Conservation (phyloP, 306 rosid genomes). For the Heteromeles arbutifolia region DNA sequence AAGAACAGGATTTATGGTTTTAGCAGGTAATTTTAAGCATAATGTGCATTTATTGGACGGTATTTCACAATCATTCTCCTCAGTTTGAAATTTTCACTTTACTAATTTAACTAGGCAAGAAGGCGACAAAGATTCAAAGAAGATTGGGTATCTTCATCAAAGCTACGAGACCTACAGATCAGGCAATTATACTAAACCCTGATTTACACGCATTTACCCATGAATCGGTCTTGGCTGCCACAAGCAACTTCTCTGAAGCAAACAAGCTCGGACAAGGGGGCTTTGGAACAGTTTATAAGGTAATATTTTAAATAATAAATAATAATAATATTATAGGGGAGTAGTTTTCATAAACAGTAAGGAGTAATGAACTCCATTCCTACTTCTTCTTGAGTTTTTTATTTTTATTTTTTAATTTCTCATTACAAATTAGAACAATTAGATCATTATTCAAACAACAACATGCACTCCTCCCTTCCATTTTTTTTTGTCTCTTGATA, state of each 20-base stretch:
- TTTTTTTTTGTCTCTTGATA: too few relatives aligned
- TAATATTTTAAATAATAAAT: not conserved
- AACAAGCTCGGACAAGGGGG: constrained; percentile 10
- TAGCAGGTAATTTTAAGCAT: not conserved
- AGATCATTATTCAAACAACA: too few relatives aligned
- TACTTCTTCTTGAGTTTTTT: too few relatives aligned
- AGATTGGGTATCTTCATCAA: not conserved
- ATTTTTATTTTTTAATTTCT: too few relatives aligned
- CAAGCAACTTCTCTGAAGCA: not conserved
- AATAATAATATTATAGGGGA: too few relatives aligned
- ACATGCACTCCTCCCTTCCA: too few relatives aligned
- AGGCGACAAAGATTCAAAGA: not conserved
- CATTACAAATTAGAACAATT: too few relatives aligned
- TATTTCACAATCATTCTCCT: not conserved
- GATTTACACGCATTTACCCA: constrained; percentile 6
- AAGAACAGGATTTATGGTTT: not conserved
- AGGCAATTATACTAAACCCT: not conserved
- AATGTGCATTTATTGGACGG: not conserved
- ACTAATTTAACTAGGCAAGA: not conserved
- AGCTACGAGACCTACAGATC: not conserved
- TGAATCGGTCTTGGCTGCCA: constrained; percentile 3
- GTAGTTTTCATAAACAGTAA: too few relatives aligned
- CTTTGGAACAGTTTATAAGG: constrained; percentile 9
- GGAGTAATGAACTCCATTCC: too few relatives aligned
- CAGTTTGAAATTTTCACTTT: not conserved